Conservation (phyloP, 192 early-diverging fungal genomes). For the Linnemannia zychae region DNA sequence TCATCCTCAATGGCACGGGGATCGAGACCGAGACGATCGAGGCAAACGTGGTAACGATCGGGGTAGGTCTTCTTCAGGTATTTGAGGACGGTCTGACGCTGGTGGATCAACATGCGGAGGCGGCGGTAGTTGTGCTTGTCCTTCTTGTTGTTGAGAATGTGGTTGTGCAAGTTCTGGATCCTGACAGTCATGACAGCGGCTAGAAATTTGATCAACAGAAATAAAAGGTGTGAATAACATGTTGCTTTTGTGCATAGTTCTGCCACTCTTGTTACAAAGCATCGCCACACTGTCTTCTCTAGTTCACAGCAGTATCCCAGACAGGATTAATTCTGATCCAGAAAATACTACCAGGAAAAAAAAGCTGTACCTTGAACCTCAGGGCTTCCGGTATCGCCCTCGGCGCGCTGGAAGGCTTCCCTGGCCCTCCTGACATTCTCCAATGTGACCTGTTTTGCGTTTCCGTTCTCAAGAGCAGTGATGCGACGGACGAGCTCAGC, state of each 20-base stretch:
- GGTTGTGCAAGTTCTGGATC: conserved; percentile 88
- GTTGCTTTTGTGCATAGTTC: neutral
- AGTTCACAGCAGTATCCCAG: neutral
- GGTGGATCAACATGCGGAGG: conserved; percentile 84
- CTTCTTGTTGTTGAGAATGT: conserved; percentile 85
- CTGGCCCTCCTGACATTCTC: conserved; percentile 83
- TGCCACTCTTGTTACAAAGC: neutral
- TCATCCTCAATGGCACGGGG: conserved; percentile 74
- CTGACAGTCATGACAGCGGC: conserved; percentile 92
- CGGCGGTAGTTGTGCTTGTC: conserved; percentile 92
- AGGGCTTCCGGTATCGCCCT: conserved; percentile 90
- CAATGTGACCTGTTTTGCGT: conserved; percentile 77
- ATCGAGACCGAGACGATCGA: conserved; percentile 79
- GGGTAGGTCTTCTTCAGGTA: conserved; percentile 85
- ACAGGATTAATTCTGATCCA: neutral
- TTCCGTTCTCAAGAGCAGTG: conserved; percentile 86
- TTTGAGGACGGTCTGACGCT: conserved; percentile 87
- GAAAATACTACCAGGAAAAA: neutral
- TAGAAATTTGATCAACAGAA: conserved; percentile 31
- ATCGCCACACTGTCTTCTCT: neutral
- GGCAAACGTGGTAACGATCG: conserved; percentile 76
- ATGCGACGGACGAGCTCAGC: conserved; percentile 78
- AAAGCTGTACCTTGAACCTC: conserved; percentile 90
- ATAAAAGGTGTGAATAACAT: neutral
- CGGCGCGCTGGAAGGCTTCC: conserved; percentile 81